Evolutionary conservation across 768 basidiomycete genomes (phyloP).

Genomic region (Galerina sulciceps): DNA sequence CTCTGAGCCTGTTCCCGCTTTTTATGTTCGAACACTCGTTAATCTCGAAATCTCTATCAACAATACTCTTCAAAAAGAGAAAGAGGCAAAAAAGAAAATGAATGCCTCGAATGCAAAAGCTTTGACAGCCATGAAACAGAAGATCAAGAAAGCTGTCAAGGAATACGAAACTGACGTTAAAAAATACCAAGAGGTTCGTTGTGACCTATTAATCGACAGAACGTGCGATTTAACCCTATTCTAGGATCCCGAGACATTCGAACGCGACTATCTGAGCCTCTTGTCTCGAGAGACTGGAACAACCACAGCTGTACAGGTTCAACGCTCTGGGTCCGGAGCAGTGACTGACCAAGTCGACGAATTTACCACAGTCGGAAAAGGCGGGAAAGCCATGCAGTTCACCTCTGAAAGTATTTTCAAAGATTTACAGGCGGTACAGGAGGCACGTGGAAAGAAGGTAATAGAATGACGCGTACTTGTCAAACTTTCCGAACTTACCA

Average conservation of each 20-base stretch:
- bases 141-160: slow-evolving; percentile 88
- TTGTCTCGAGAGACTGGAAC: slow-evolving; percentile 49
- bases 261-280: slow-evolving; percentile 68
- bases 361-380: slow-evolving; percentile 91
- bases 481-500: neutral
- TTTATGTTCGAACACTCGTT: slow-evolving; percentile 77
- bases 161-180: slow-evolving; percentile 86
- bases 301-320: slow-evolving; percentile 36
- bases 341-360: slow-evolving; percentile 62
- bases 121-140: slow-evolving; percentile 97
- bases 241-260: slow-evolving; percentile 89
- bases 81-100: slow-evolving; percentile 95
- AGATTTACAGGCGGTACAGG: slow-evolving; percentile 87
- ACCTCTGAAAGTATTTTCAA: slow-evolving; percentile 91
- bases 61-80: slow-evolving; percentile 79
- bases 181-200: slow-evolving; percentile 75
- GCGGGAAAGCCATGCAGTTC: slow-evolving; percentile 82
- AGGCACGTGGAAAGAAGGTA: slow-evolving; percentile 96
- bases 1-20: slow-evolving; percentile 84
- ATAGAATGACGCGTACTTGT: slow-evolving; percentile 12
- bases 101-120: slow-evolving; percentile 93
- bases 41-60: slow-evolving; percentile 80
- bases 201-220: neutral
- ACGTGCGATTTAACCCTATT: neutral
- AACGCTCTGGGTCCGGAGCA: slow-evolving; percentile 36